Conservation (phyloP, 192 early-diverging fungal species). For the Rhizophagus prolifer region DNA sequence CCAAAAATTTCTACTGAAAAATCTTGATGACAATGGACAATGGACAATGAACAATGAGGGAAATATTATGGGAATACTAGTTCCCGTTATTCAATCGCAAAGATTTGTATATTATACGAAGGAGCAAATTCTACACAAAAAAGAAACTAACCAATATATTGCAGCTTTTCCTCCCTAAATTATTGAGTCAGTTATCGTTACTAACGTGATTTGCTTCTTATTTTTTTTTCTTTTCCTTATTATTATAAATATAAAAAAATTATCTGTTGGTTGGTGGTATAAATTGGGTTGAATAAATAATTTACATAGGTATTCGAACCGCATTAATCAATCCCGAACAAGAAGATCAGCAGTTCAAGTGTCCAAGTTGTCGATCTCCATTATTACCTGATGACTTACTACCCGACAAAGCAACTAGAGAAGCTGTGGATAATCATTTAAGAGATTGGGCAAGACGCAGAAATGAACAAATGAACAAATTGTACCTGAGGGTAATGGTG, state of each 20-base stretch:
- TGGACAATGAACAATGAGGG: background rate
- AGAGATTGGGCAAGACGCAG: conserved; percentile 45
- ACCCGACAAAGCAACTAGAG: conserved; percentile 47
- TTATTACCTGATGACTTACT: conserved; percentile 59
- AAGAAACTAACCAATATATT: background rate
- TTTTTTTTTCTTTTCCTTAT: background rate
- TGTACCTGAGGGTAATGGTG: conserved; percentile 18
- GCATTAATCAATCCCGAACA: conserved; percentile 44
- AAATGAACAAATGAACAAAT: conserved; percentile 13
- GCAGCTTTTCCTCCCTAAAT: background rate
- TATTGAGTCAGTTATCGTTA: background rate
- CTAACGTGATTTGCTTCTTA: background rate
- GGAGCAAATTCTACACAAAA: background rate
- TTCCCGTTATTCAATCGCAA: background rate
- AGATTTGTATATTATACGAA: background rate
- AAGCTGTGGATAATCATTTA: conserved; percentile 53
- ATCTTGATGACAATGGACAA: background rate
- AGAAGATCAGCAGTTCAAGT: conserved; percentile 51
- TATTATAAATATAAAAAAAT: background rate
- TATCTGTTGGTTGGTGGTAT: background rate
- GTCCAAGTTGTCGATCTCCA: conserved; percentile 52
- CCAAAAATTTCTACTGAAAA: background rate
- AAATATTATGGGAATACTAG: background rate
- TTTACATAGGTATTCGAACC: conserved; percentile 40
- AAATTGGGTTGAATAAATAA: background rate